These are phyloP conservation scores for Phytophthora hibernalis DNA, from an alignment of 352 stramenopile genomes.

Conservation along the genomic window DNA sequence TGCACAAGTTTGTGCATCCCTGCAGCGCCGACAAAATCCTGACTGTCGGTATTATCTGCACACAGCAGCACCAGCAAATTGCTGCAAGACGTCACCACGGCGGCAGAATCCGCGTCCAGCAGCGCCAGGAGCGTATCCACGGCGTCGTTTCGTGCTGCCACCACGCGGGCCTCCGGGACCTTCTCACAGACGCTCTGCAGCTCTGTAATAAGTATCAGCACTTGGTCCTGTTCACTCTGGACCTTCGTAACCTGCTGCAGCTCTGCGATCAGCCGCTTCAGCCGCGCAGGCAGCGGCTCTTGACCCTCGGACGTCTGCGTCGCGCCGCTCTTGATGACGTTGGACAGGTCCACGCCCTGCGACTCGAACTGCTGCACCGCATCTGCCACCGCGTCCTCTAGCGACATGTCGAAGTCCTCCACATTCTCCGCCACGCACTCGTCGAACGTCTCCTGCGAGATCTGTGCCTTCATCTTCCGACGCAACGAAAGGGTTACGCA, in stretches of 20 bases:
- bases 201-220: slow-evolving; percentile 33
- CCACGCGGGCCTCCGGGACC: slow-evolving; percentile 61
- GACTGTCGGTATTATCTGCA: slow-evolving; percentile 60
- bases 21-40: slow-evolving; percentile 60
- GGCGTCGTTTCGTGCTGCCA: slow-evolving; percentile 65
- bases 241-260: slow-evolving; percentile 25
- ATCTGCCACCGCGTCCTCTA: slow-evolving; percentile 80
- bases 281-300: slow-evolving; percentile 29
- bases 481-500: background rate
- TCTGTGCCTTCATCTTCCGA: slow-evolving; percentile 48
- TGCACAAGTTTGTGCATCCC: slow-evolving; percentile 49
- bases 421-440: slow-evolving; percentile 91
- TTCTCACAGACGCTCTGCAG: slow-evolving; percentile 50
- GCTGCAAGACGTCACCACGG: slow-evolving; percentile 23
- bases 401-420: slow-evolving; percentile 89
- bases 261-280: slow-evolving; percentile 46
- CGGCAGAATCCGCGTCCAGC: slow-evolving; percentile 27
- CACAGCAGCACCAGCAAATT: slow-evolving; percentile 48
- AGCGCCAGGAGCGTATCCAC: slow-evolving; percentile 55
- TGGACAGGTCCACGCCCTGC: slow-evolving; percentile 88
- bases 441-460: slow-evolving; percentile 92
- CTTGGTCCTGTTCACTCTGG: slow-evolving; percentile 9
- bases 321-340: slow-evolving; percentile 70
- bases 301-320: slow-evolving; percentile 4
- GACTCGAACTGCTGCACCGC: slow-evolving; percentile 88